phyloP scores from a whole-genome alignment of 2,329 filamentous ascomycete genomes.

The Alternaria sp. region DNA sequence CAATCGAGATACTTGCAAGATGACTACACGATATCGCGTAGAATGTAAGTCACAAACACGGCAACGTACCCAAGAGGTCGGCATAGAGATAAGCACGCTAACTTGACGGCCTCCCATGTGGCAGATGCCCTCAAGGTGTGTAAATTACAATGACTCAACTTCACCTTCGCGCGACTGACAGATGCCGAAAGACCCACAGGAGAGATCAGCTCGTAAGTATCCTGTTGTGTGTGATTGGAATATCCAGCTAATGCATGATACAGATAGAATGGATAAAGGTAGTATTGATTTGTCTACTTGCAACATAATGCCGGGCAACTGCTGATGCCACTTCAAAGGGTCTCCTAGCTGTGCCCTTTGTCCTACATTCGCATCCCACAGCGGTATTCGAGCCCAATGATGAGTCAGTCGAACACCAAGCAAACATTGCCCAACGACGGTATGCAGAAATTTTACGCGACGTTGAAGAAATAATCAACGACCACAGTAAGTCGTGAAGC shows the following conservation, averaged over 20 bases:
- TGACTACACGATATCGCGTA: slow-evolving; percentile 55
- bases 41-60: slow-evolving; percentile 32
- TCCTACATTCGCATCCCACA: slow-evolving; percentile 93
- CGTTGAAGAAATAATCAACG: slow-evolving; percentile 88
- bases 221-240: background rate
- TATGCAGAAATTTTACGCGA: slow-evolving; percentile 97
- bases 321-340: slow-evolving; percentile 31
- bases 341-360: slow-evolving; percentile 91
- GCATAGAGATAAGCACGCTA: slow-evolving; percentile 19
- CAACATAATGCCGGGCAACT: background rate
- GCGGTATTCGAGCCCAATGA: slow-evolving; percentile 78
- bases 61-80: background rate
- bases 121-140: slow-evolving; percentile 71
- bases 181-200: slow-evolving; percentile 76
- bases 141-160: slow-evolving; percentile 8
- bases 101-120: slow-evolving; percentile 18
- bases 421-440: slow-evolving; percentile 80
- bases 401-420: slow-evolving; percentile 73
- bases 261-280: slow-evolving; percentile 91
- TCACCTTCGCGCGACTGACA: slow-evolving; percentile 21
- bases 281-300: slow-evolving; percentile 45
- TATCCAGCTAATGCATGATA: slow-evolving; percentile 22
- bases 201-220: slow-evolving; percentile 85
- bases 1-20: slow-evolving; percentile 27
- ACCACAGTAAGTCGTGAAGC: slow-evolving; percentile 72